Base-by-base conservation (phyloP, 306 rosid species). In the Acacia melanoxylon region DNA sequence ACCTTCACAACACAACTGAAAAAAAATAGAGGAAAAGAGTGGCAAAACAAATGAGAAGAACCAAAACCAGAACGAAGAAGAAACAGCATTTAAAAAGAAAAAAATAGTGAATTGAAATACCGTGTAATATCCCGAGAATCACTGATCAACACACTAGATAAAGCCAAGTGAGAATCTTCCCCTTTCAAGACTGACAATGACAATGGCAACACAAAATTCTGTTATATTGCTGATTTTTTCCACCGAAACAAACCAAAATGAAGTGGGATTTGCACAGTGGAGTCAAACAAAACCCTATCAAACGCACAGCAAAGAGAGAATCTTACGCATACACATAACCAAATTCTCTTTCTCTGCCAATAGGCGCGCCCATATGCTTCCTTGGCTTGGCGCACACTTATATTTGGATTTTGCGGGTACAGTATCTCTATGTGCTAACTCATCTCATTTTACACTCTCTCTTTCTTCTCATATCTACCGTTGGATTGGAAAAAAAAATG, bases 201-300 rank as follows among this genome's bases (percentile, higher is more conserved):
- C 24, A 56, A 56, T 56, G 35, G 59, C 10, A 54, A 42, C 76
- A 54, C 6, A 68, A 54, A 61, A 68, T 68, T 68, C 25, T n/a
- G 5, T 52, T 74, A 31, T 8, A 62, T 22, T 35, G 17, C 66
- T 9, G 33, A 31, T 79, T 56, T 48, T 37, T 54, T 13, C 48
- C 65, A 54, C 70, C 17, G n/a, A 19, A 52, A 41, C 17, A 33
- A 44, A 58, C 10, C 67, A 52, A 37, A n/a, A 29, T 16, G 63
- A 49, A 74, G 65, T 27, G 45, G 33, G 67, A 56, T 46, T 78
- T n/a, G 66, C 4, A 45, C n/a, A 78, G 31, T 33, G 13, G 41
- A 25, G 5, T n/a, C 68, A 68, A 79, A 79, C 27, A 52, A 51
- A 79, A 72, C 78, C 78, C 77, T 80, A 73, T 11, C 11, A 63